Percentiles rank a stretch among this genome's conserved stretches.
phyloP scores from a whole-genome alignment of 768 basidiomycete species.

The Suillus alpinus region DNA sequence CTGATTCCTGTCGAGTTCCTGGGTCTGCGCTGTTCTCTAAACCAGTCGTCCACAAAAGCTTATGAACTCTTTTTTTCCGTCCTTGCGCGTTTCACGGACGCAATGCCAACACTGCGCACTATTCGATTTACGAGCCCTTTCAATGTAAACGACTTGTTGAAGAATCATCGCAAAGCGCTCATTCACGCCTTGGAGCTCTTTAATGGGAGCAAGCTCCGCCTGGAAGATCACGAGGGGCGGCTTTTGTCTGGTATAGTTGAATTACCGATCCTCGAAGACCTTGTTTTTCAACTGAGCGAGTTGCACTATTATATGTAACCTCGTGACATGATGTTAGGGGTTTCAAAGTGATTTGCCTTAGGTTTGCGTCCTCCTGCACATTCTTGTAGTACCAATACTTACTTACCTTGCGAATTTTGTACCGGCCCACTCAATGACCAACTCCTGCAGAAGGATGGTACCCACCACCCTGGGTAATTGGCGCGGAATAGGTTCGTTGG shows the following conservation, averaged over 20 bases:
- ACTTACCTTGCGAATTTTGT: too few relatives aligned
- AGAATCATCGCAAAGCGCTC: constrained; percentile 11
- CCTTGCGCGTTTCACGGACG: constrained; percentile 11
- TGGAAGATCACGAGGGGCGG: constrained; percentile 22
- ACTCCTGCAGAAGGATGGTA: too few relatives aligned
- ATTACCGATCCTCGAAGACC: background rate
- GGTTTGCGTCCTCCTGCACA: too few relatives aligned
- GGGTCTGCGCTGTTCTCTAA: constrained; percentile 6
- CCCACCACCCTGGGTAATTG: constrained; percentile 26
- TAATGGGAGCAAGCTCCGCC: constrained; percentile 8
- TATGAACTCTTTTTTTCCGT: constrained; percentile 8
- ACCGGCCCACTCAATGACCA: too few relatives aligned
- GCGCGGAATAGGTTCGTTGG: constrained; percentile 8
- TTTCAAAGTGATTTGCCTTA: background rate
- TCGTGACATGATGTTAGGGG: background rate
- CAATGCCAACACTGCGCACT: constrained; percentile 16
- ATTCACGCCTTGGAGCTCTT: constrained; percentile 9
- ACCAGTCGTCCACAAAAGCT: background rate
- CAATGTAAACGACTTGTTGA: constrained; percentile 18
- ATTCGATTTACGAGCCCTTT: constrained; percentile 18
- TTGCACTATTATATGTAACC: background rate
- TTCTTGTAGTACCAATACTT: too few relatives aligned
- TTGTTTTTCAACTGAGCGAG: background rate
- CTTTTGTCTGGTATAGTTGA: constrained; percentile 19
- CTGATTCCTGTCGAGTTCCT: constrained; percentile 19